phyloP scores from a whole-genome alignment of 768 basidiomycete species.

The Tylopilus subfusipes region DNA sequence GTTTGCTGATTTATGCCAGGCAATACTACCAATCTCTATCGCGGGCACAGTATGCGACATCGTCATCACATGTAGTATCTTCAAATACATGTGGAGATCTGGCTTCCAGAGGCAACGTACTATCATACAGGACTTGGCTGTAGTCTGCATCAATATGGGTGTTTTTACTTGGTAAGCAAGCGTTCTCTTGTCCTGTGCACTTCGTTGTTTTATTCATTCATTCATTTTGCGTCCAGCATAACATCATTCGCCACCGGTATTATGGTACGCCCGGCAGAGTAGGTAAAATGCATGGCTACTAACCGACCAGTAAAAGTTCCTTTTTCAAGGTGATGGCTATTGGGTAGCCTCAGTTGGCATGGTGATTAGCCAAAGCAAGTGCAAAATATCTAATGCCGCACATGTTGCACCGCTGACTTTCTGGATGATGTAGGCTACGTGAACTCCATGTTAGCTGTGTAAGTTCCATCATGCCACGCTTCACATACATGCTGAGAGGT shows the following conservation, averaged over 20 bases:
- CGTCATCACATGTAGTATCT: conserved; percentile 2
- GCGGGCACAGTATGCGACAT: conserved; percentile 4
- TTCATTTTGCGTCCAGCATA: not conserved
- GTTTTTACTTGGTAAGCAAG: conserved; percentile 8
- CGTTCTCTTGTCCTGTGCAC: not conserved
- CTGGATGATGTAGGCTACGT: conserved; percentile 5
- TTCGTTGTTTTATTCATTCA: not conserved
- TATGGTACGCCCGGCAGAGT: not conserved
- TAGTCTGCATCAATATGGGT: conserved; percentile 12
- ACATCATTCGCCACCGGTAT: not conserved
- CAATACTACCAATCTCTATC: conserved; percentile 2
- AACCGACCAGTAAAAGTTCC: not conserved
- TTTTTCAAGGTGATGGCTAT: not conserved
- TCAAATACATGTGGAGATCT: conserved; percentile 18
- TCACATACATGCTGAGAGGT: not conserved
- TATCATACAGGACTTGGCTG: conserved; percentile 11
- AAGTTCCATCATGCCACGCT: not conserved
- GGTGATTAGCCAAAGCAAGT: conserved; percentile 5
- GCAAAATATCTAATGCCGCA: no score
- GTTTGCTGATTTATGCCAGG: not conserved
- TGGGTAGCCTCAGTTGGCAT: conserved; percentile 6
- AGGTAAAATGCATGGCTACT: not conserved
- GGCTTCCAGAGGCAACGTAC: conserved; percentile 4
- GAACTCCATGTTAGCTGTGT: conserved; percentile 15
- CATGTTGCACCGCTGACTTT: not conserved